These are phyloP conservation scores for Mucor plumbeus DNA, from an alignment of 371 early-diverging fungal genomes.

Conservation along the genomic window DNA sequence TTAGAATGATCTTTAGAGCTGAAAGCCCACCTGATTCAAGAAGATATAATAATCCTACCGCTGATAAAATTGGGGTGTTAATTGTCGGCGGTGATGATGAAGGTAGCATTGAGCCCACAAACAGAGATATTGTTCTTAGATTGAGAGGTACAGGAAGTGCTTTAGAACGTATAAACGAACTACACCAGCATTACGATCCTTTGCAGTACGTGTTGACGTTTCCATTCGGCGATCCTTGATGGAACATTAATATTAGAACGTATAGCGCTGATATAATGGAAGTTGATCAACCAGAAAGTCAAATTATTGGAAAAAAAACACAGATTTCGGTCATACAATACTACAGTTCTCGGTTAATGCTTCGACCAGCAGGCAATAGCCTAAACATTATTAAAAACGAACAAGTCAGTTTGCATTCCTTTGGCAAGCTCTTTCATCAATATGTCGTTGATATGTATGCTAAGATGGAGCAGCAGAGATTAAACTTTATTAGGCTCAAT, in stretches of 20 bases:
- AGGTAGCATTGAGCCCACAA: background rate
- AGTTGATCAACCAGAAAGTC: too few relatives aligned
- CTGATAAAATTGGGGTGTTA: background rate
- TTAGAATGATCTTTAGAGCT: too few relatives aligned
- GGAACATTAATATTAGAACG: background rate
- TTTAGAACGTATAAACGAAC: background rate
- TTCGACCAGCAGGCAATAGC: background rate
- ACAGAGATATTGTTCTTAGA: too few relatives aligned
- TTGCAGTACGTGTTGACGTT: background rate
- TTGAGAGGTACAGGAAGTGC: background rate
- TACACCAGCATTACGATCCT: background rate
- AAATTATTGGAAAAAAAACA: too few relatives aligned
- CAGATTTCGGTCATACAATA: background rate
- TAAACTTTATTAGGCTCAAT: background rate
- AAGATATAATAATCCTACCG: background rate
- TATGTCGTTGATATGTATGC: too few relatives aligned
- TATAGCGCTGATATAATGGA: too few relatives aligned
- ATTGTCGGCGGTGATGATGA: conserved; percentile 1
- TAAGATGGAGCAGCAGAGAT: too few relatives aligned
- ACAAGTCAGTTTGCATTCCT: too few relatives aligned
- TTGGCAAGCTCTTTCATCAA: too few relatives aligned
- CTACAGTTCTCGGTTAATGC: background rate
- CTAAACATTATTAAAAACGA: too few relatives aligned
- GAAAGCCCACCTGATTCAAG: background rate
- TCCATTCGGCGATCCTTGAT: background rate